Conservation (phyloP, 75 land plant genomes). For the Ceratopteris richardii region DNA sequence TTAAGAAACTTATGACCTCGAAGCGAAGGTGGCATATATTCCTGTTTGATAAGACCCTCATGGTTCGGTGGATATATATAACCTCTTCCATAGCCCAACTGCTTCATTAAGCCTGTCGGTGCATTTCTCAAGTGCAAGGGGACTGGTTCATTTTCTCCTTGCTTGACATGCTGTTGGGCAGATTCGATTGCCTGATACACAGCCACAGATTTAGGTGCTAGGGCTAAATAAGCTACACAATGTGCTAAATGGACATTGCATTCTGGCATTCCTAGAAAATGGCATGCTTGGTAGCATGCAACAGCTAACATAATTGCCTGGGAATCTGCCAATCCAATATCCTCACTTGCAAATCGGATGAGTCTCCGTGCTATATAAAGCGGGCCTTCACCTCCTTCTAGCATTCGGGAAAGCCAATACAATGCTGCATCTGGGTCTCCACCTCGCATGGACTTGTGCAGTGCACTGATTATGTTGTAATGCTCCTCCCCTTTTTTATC, state of each 20-base stretch:
- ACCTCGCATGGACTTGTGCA: constrained; percentile 92
- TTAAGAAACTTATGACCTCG: constrained; percentile 64
- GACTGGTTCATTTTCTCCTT: constrained; percentile 78
- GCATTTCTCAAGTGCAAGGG: constrained; percentile 93
- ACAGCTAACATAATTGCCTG: constrained; percentile 63
- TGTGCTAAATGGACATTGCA: constrained; percentile 86
- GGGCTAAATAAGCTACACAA: constrained; percentile 76
- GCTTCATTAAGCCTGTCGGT: constrained; percentile 87
- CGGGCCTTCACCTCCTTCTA: constrained; percentile 92
- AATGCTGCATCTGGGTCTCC: constrained; percentile 79
- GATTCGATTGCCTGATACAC: constrained; percentile 64
- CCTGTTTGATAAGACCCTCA: constrained; percentile 38
- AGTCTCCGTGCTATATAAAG: constrained; percentile 81
- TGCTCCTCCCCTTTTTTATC: constrained; percentile 93
- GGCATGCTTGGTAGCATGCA: constrained; percentile 94
- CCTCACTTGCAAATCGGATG: constrained; percentile 80
- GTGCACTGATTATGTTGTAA: constrained; percentile 90
- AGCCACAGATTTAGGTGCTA: constrained; percentile 85
- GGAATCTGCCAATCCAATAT: constrained; percentile 81
- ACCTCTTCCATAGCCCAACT: constrained; percentile 80
- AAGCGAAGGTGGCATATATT: constrained; percentile 64
- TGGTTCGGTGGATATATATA: constrained; percentile 73
- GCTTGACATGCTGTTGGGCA: constrained; percentile 69
- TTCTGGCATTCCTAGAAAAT: constrained; percentile 93
- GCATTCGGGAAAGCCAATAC: constrained; percentile 90